Percentiles rank a stretch among this genome's conserved stretches.
Conservation (phyloP, 73 alveolate genomes). For the Paramecium octaurelia region DNA sequence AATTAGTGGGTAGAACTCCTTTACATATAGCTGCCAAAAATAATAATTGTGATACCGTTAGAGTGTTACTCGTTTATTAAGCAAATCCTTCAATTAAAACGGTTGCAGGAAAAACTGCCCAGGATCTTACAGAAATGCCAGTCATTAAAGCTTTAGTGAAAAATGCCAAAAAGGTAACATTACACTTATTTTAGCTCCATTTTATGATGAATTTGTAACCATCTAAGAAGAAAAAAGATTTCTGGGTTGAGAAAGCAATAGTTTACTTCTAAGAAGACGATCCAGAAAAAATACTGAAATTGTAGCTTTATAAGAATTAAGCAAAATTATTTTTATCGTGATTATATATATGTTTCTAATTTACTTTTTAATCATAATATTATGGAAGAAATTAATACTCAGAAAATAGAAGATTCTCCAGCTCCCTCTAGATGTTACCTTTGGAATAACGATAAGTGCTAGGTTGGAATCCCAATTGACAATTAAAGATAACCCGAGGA, state of each 20-base stretch:
- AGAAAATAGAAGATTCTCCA: conserved; percentile 4
- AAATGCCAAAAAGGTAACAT: conserved; percentile 12
- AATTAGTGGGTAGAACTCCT: conserved; percentile 42
- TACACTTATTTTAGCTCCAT: not conserved
- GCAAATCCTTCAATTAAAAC: conserved; percentile 37
- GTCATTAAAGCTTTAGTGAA: conserved; percentile 10
- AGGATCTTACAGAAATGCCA: conserved; percentile 22
- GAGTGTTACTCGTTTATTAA: not conserved
- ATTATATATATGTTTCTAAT: not conserved
- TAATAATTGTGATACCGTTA: conserved; percentile 18
- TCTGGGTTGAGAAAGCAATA: conserved; percentile 20
- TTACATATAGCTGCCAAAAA: conserved; percentile 37
- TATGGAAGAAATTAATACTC: not conserved
- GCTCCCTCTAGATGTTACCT: not conserved
- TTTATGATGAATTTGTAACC: conserved; percentile 37
- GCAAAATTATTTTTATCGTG: conserved; percentile 35
- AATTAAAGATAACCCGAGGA: not conserved
- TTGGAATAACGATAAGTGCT: not conserved
- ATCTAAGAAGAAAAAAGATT: not conserved
- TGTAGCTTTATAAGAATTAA: conserved; percentile 12
- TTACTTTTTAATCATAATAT: not conserved
- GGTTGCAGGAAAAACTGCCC: conserved; percentile 28
- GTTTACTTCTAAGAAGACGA: conserved; percentile 25
- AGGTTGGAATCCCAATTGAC: not conserved
- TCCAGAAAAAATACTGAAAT: conserved; percentile 7